These are phyloP conservation scores for Verbena officinalis DNA, from an alignment of 257 asterid genomes.

Conservation along the genomic window DNA sequence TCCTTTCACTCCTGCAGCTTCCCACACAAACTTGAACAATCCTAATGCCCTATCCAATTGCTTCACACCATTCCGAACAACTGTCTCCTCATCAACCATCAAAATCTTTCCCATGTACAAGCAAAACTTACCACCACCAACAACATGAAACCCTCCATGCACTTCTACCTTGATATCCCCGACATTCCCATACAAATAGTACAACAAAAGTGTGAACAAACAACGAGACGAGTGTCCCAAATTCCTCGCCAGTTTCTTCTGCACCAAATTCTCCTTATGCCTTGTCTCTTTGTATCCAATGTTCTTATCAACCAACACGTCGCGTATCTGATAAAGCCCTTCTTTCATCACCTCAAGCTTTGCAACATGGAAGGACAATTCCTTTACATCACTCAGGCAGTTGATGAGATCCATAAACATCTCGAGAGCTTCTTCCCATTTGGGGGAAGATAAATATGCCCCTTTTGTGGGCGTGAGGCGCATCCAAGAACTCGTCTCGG, in stretches of 20 bases:
- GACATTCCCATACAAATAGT: constrained; percentile 64
- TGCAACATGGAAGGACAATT: constrained; percentile 39
- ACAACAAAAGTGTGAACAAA: constrained; percentile 69
- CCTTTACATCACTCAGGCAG: constrained; percentile 54
- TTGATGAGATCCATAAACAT: constrained; percentile 59
- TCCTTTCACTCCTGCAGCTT: constrained; percentile 72
- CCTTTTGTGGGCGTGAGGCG: constrained; percentile 61
- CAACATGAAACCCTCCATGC: constrained; percentile 68
- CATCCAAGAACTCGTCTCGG: constrained; percentile 90
- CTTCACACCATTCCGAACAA: constrained; percentile 61
- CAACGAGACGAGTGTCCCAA: constrained; percentile 82
- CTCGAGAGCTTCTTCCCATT: constrained; percentile 83
- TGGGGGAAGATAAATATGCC: constrained; percentile 34
- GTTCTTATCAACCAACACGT: constrained; percentile 64
- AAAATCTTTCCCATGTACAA: constrained; percentile 81
- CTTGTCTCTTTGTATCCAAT: constrained; percentile 76
- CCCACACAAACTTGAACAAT: constrained; percentile 86
- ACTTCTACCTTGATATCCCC: constrained; percentile 73
- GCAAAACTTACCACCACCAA: constrained; percentile 47
- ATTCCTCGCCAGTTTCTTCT: constrained; percentile 64
- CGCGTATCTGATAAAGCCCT: constrained; percentile 77
- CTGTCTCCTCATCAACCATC: constrained; percentile 63
- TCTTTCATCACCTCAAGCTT: constrained; percentile 88
- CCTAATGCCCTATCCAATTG: constrained; percentile 75
- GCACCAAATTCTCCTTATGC: constrained; percentile 69